Base-by-base conservation (phyloP, 2,329 filamentous ascomycete species). In the Verticillium dahliae region DNA sequence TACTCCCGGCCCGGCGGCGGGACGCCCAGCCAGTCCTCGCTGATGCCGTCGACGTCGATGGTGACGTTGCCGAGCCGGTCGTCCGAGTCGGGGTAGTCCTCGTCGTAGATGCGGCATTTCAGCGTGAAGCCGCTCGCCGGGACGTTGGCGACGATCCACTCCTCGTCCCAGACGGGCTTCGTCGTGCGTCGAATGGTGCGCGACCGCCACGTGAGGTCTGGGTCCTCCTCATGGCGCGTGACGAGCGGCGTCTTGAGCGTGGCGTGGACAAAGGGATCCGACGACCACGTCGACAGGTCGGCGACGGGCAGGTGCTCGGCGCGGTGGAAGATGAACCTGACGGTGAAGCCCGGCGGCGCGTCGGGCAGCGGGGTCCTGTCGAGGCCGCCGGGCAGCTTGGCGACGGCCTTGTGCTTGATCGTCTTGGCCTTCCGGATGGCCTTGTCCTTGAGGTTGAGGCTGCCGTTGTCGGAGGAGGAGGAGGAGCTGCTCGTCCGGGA, bases 71-170 rank as follows among this genome's bases (percentile, higher is more conserved):
- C 94, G 18, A 98, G 81, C 33, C 91, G 84, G 75, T 98, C 94
- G 71, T 98, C 90, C 66, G 90, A 86, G 72, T 97, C 91, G 1
- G 88, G 85, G 38, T 88, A 86, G 74, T 98, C 94, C 73, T 98
- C 94, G 70, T 98, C 94, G 75, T 93, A 96, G 18, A 98, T 76
- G 59, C 91, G 85, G 64, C 91, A 92, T 72, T 97, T 97, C 67
- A 98, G 81, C 61, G 82, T 84, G 76, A 97, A 96, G 3, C 93
- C 93, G 0, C 84, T 85, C 0, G 87, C 79, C 0, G 94, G 93
- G 1, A 97, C 83, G 67, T 97, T 96, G 63, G 91, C 91, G 33
- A 98, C 89, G 22, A 92, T 82, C 94, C 94, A 98, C 63, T 91
- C 84, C 41, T 88, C 85, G 57, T 96, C 83, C 94, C 94, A 98